Evolutionary conservation across 768 basidiomycete genomes (phyloP).

Genomic region (Polyporus arcularius): DNA sequence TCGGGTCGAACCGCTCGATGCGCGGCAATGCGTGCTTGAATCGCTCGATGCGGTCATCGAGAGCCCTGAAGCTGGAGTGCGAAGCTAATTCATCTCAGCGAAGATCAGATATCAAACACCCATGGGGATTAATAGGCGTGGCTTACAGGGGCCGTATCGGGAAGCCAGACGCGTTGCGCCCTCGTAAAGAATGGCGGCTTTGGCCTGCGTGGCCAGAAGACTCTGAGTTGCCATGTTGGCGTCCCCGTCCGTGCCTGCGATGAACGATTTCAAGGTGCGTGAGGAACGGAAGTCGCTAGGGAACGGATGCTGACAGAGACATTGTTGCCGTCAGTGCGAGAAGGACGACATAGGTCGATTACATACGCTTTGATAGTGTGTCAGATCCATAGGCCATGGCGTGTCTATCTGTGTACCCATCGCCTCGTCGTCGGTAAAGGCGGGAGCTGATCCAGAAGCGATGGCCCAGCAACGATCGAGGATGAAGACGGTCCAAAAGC

Average conservation of each 20-base stretch:
- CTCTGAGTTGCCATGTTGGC: slow-evolving; percentile 24
- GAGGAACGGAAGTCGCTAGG: slow-evolving; percentile 46
- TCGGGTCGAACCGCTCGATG: slow-evolving; percentile 17
- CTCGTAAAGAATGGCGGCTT: slow-evolving; percentile 61
- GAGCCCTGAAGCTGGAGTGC: slow-evolving; percentile 25
- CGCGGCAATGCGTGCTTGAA: slow-evolving; percentile 26
- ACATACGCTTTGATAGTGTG: slow-evolving; percentile 34
- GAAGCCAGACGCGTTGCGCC: slow-evolving; percentile 54
- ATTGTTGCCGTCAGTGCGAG: slow-evolving; percentile 34
- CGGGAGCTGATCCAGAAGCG: slow-evolving; percentile 51
- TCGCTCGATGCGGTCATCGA: slow-evolving; percentile 33
- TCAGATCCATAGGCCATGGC: slow-evolving; percentile 40
- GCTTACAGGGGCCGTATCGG: slow-evolving; percentile 34
- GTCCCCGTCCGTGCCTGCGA: slow-evolving; percentile 37
- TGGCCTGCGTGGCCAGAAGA: slow-evolving; percentile 46
- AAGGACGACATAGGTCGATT: slow-evolving; percentile 21
- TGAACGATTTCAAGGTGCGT: slow-evolving; percentile 51
- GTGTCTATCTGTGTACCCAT: slow-evolving; percentile 37
- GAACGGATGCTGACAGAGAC: slow-evolving; percentile 41
- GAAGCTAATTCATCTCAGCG: slow-evolving; percentile 19
- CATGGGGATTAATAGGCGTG: neutral
- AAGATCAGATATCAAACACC: neutral
- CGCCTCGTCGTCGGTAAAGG: slow-evolving; percentile 58
- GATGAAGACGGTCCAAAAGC: slow-evolving; percentile 63
- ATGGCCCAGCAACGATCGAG: slow-evolving; percentile 61